Conservation (phyloP, 1,284 basidiomycete genomes). For the Austroboletus novae-zelandiae region DNA sequence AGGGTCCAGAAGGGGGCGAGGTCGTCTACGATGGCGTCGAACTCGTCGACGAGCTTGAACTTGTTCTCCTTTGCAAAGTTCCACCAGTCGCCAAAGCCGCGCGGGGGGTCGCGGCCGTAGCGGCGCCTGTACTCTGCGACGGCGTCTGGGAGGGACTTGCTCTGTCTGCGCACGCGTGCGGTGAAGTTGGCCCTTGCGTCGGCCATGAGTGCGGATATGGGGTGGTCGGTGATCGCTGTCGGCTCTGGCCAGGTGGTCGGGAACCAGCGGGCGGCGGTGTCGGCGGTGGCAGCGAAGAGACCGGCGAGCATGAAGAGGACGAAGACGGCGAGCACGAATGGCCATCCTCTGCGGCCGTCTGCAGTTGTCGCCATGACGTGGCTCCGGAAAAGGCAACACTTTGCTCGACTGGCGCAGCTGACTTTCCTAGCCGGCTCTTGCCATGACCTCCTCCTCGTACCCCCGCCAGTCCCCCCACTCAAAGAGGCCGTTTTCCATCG, state of each 20-base stretch:
- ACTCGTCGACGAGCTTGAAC: slow-evolving; percentile 87
- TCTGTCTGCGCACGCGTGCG: slow-evolving; percentile 69
- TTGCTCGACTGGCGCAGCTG: no score
- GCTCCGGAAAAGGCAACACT: slow-evolving; percentile 24
- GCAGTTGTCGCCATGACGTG: slow-evolving; percentile 15
- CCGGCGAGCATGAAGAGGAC: slow-evolving; percentile 58
- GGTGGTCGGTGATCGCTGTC: slow-evolving; percentile 50
- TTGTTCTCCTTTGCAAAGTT: slow-evolving; percentile 71
- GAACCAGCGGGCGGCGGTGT: slow-evolving; percentile 19
- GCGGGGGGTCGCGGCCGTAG: slow-evolving; percentile 79
- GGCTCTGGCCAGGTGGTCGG: slow-evolving; percentile 16
- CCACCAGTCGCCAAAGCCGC: slow-evolving; percentile 90
- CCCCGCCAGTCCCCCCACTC: slow-evolving; percentile 19
- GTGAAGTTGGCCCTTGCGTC: slow-evolving; percentile 71
- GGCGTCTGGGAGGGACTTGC: slow-evolving; percentile 70
- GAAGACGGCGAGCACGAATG: slow-evolving; percentile 49
- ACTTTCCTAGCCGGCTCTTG: slow-evolving; percentile 6
- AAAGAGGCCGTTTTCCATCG: slow-evolving; percentile 33
- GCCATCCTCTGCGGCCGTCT: slow-evolving; percentile 31
- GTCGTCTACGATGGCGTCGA: slow-evolving; percentile 79
- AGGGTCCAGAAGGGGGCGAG: slow-evolving; percentile 80
- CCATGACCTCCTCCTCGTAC: slow-evolving; percentile 30
- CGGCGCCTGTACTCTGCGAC: slow-evolving; percentile 76
- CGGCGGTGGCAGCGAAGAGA: slow-evolving; percentile 42
- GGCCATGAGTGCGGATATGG: slow-evolving; percentile 80